Evolutionary conservation across 2,329 filamentous ascomycete genomes (phyloP).

Genomic region (Fusarium illudens): DNA sequence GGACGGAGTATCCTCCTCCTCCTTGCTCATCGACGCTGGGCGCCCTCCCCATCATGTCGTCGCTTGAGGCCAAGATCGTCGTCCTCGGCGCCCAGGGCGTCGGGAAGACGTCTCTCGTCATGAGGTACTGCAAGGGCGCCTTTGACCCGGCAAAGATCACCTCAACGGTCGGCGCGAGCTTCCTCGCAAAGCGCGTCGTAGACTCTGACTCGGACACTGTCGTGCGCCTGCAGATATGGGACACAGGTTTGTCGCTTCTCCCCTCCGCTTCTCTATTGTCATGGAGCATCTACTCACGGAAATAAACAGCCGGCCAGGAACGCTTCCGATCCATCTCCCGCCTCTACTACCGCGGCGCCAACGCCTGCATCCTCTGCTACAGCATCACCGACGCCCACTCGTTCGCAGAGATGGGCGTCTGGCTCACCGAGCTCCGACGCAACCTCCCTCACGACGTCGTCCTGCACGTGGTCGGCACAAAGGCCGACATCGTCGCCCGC

Average conservation of each 20-base stretch:
- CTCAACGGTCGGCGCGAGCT: conserved; percentile 82
- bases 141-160: conserved; percentile 71
- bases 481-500: conserved; percentile 87
- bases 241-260: conserved; percentile 67
- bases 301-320: conserved; percentile 78
- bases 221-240: conserved; percentile 95
- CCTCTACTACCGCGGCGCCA: conserved; percentile 95
- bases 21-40: conserved; percentile 16
- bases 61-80: conserved; percentile 82
- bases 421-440: conserved; percentile 84
- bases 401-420: conserved; percentile 91
- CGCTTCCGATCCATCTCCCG: conserved; percentile 93
- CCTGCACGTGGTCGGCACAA: conserved; percentile 94
- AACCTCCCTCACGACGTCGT: conserved; percentile 82
- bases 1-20: conserved; percentile 1
- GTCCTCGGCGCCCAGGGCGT: conserved; percentile 82
- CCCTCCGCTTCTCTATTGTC: background rate
- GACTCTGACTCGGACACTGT: conserved; percentile 86
- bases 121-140: conserved; percentile 76
- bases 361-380: conserved; percentile 94
- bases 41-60: conserved; percentile 54
- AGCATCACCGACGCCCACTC: conserved; percentile 87
- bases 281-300: background rate
- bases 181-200: conserved; percentile 80
- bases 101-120: conserved; percentile 80